phyloP scores from a whole-genome alignment of 441 rosid species.

The Eutrema salsugineum region DNA sequence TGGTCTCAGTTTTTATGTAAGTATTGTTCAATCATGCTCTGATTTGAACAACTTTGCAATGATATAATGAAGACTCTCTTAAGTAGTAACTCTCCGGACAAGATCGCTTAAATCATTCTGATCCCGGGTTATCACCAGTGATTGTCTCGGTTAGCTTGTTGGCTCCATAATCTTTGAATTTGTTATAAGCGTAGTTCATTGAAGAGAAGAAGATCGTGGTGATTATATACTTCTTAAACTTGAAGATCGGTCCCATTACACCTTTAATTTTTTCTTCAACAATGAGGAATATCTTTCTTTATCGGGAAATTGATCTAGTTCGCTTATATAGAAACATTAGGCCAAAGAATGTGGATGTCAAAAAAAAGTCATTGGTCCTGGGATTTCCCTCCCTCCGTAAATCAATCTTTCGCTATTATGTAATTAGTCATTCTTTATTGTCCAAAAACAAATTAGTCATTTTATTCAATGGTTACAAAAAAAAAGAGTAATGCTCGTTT shows the following conservation, averaged over 20 bases:
- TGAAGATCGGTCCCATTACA: slow-evolving; percentile 25
- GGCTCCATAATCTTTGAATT: slow-evolving; percentile 30
- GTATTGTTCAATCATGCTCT: slow-evolving; percentile 12
- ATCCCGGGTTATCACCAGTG: slow-evolving; percentile 5
- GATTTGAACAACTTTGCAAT: slow-evolving; percentile 12
- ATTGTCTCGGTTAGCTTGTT: slow-evolving; percentile 30
- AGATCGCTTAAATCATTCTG: slow-evolving; percentile 1
- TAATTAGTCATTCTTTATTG: neutral
- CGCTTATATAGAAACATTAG: neutral
- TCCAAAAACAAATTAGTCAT: too few species aligned
- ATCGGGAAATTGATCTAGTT: neutral
- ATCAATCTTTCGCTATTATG: neutral
- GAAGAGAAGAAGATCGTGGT: slow-evolving; percentile 25
- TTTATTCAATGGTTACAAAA: slow-evolving; percentile 1
- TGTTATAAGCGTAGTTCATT: slow-evolving; percentile 24
- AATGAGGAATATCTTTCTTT: neutral
- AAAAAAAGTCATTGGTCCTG: neutral
- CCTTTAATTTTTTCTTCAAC: neutral
- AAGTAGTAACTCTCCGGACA: slow-evolving; percentile 12
- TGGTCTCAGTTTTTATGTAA: slow-evolving; percentile 12
- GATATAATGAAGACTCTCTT: slow-evolving; percentile 11
- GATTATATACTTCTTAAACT: slow-evolving; percentile 34
- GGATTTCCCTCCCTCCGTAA: slow-evolving; percentile 2
- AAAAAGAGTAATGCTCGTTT: neutral
- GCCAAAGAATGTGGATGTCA: neutral